These are phyloP conservation scores for Aureobasidium lini DNA, from an alignment of 2,329 filamentous ascomycete species.

Conservation along the genomic window DNA sequence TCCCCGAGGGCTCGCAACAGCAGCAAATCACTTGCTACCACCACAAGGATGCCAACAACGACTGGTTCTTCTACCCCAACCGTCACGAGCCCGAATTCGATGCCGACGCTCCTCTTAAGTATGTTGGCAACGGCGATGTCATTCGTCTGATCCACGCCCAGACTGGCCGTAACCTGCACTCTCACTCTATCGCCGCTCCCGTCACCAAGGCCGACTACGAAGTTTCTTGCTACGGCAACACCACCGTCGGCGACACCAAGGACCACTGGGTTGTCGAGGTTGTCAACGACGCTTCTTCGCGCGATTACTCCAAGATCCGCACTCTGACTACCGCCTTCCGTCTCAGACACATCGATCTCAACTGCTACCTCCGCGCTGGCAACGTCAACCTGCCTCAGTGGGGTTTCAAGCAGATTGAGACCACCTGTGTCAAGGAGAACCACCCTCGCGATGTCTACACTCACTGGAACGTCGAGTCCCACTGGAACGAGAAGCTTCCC, in stretches of 20 bases:
- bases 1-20: conserved; percentile 84
- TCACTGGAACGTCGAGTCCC: conserved; percentile 97
- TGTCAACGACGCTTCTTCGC: conserved; percentile 78
- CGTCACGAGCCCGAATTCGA: conserved; percentile 68
- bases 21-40: conserved; percentile 99
- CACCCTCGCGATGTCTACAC: conserved; percentile 90
- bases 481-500: conserved; percentile 87
- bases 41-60: conserved; percentile 98
- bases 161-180: conserved; percentile 95
- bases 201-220: conserved; percentile 84
- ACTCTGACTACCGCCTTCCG: conserved; percentile 93
- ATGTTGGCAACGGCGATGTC: conserved; percentile 66
- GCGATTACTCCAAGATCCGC: conserved; percentile 74
- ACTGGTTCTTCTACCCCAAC: conserved; percentile 98
- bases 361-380: conserved; percentile 89
- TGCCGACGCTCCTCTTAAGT: conserved; percentile 59
- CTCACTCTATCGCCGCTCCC: conserved; percentile 81
- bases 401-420: conserved; percentile 99
- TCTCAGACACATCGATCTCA: conserved; percentile 70
- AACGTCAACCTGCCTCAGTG: conserved; percentile 96
- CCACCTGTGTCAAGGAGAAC: conserved; percentile 88
- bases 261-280: conserved; percentile 96
- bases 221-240: conserved; percentile 92
- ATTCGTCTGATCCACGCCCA: conserved; percentile 89
- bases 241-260: conserved; percentile 91